A percentile compares a stretch with the other conserved stretches of the same genome.
phyloP scores from a whole-genome alignment of 2,329 filamentous ascomycete species.

The Fusarium camptoceras region DNA sequence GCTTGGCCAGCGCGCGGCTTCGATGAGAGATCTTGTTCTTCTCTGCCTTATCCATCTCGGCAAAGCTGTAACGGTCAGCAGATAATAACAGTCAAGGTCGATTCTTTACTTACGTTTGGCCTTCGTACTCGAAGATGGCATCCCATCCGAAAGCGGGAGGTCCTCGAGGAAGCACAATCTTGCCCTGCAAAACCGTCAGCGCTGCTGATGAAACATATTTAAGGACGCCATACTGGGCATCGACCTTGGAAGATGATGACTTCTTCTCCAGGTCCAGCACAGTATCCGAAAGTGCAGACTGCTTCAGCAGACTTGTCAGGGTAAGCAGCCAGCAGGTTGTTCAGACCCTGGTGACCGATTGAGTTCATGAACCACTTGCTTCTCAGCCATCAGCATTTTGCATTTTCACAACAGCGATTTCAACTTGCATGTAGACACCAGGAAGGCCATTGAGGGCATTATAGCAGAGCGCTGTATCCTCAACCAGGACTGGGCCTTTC shows the following conservation, averaged over 20 bases:
- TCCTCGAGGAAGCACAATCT: conserved; percentile 86
- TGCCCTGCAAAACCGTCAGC: conserved; percentile 61
- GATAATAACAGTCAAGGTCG: not conserved
- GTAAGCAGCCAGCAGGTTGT: conserved; percentile 90
- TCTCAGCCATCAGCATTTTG: conserved; percentile 17
- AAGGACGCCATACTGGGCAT: conserved; percentile 71
- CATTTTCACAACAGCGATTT: not conserved
- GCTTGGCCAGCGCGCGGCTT: conserved; percentile 84
- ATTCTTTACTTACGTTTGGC: conserved; percentile 72
- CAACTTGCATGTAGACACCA: conserved; percentile 89
- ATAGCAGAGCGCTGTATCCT: conserved; percentile 96
- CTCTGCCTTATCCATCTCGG: conserved; percentile 89
- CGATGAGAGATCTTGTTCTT: conserved; percentile 97
- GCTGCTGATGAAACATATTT: not conserved
- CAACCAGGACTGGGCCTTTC: conserved; percentile 88
- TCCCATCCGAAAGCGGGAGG: conserved; percentile 93
- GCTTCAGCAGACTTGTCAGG: conserved; percentile 92
- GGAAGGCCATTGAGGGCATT: conserved; percentile 90
- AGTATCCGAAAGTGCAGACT: conserved; percentile 96
- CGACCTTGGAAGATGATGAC: conserved; percentile 91
- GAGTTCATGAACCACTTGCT: conserved; percentile 95
- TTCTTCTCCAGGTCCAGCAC: conserved; percentile 83
- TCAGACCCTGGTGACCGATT: conserved; percentile 85
- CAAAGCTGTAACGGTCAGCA: conserved; percentile 67
- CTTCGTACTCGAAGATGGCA: conserved; percentile 92